Evolutionary conservation across 1,284 basidiomycete genomes (phyloP), one percentile per base, ranked within the genome.

Genomic region (Tremellales sp.): DNA sequence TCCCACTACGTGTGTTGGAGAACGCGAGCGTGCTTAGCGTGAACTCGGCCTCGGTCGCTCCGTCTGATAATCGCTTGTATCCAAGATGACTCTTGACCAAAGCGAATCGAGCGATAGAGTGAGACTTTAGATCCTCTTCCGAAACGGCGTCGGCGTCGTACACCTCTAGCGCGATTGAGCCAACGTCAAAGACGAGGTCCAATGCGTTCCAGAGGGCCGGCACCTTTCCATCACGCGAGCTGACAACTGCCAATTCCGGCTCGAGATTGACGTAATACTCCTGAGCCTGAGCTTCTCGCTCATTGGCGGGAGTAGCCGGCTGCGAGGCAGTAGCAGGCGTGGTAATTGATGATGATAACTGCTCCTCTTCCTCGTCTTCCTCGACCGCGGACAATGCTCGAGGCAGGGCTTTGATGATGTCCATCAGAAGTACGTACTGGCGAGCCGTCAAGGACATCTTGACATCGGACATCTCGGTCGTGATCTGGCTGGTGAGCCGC

Each of bases 1-100:
- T 80, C 6, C 89, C 88, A 0, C 86, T 81, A 42, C 87, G 80
- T 4, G 86, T 97, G 68, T 94, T 96, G 65, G 82, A 84, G 77
- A 97, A 87, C 0, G 90, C 92, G 64, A 98, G 86, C 0, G 93
- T 91, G 65, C 86, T 85, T 26, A 98, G 76, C 31, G 91, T 79
- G 43, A 97, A 76, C 71, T 97, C 92, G 2, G 87, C 84, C 70
- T 97, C 91, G 57, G 84, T 80, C 8, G 90, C 83, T 21, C 86
- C 85, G 68, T 93, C 84, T 15, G 87, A 87, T 21, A 93, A 79
- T 67, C 84, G 79, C 75, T 97, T 97, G 65, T 88, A 79, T 50
- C 88, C 83, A 52, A 97, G 77, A 36, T 81, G 84, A 52, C 84
- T 88, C 53, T 85, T 82, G 53, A 85, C 87, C 49, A 98, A 77